Evolutionary conservation across 495 filamentous ascomycete genomes (phyloP).

Genomic region (Podospora pseudoanserina): DNA sequence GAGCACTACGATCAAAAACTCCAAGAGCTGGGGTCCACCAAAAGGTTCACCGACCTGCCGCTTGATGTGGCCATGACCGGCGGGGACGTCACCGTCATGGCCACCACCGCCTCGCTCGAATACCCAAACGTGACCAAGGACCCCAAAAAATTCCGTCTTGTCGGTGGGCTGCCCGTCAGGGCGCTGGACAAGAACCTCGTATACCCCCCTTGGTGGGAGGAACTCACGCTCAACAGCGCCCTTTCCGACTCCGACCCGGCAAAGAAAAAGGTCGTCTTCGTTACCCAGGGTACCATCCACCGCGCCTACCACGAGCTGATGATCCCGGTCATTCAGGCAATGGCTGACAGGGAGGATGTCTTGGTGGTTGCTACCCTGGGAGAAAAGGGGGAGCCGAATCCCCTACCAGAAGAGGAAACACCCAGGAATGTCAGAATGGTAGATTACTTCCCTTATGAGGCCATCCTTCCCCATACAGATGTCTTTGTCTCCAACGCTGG

Average conservation of each 20-base stretch:
- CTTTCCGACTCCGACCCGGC: conserved; percentile 11
- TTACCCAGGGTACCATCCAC: conserved; percentile 39
- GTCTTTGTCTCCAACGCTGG: conserved; percentile 41
- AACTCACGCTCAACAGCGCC: conserved; percentile 17
- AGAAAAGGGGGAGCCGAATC: conserved; percentile 10
- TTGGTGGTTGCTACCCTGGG: conserved; percentile 38
- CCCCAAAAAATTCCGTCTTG: conserved; percentile 9
- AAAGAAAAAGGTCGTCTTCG: conserved; percentile 36
- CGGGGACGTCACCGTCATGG: conserved; percentile 36
- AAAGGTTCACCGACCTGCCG: conserved; percentile 4
- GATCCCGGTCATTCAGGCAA: conserved; percentile 33
- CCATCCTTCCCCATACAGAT: conserved; percentile 32
- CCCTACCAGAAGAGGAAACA: neutral
- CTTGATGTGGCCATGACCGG: conserved; percentile 23
- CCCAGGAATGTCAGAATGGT: conserved; percentile 32
- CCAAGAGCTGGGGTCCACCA: conserved; percentile 14
- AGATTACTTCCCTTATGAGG: conserved; percentile 40
- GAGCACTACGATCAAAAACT: conserved; percentile 28
- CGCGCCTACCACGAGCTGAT: conserved; percentile 32
- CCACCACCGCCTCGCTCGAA: conserved; percentile 27
- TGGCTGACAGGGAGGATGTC: conserved; percentile 24
- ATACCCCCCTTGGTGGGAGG: conserved; percentile 32
- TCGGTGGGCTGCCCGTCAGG: conserved; percentile 22
- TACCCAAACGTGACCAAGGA: conserved; percentile 5
- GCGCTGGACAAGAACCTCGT: conserved; percentile 8